Conservation (phyloP, 176 grass and related monocot genomes). For the Musa beccarii region DNA sequence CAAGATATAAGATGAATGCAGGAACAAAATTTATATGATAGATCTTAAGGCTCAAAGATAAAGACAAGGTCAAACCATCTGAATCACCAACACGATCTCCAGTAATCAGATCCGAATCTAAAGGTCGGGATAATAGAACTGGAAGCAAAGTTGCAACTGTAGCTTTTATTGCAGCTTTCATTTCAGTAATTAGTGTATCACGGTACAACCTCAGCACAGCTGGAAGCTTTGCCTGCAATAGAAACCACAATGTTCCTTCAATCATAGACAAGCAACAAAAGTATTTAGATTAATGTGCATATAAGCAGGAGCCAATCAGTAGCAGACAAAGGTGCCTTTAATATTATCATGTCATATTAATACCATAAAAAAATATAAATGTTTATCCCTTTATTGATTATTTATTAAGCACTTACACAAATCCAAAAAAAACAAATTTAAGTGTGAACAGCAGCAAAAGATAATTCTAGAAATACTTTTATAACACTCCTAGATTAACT, state of each 20-base stretch:
- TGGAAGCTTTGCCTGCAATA: slow-evolving; percentile 80
- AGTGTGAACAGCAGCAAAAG: not conserved
- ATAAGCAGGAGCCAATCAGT: not conserved
- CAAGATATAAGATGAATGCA: slow-evolving; percentile 13
- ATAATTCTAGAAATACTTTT: not conserved
- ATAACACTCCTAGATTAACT: not conserved
- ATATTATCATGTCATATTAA: not conserved
- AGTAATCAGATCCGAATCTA: slow-evolving; percentile 66
- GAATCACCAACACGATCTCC: slow-evolving; percentile 61
- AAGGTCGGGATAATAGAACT: slow-evolving; percentile 50
- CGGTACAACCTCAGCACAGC: slow-evolving; percentile 81
- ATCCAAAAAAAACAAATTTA: not conserved
- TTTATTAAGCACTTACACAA: not conserved
- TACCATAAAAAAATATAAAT: not conserved
- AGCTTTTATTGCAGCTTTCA: slow-evolving; percentile 97
- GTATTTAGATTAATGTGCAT: not conserved
- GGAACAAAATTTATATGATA: slow-evolving; percentile 4
- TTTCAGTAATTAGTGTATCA: slow-evolving; percentile 93
- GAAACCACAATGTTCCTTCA: not conserved
- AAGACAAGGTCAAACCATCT: slow-evolving; percentile 48
- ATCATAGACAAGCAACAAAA: not conserved
- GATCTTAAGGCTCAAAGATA: slow-evolving; percentile 15
- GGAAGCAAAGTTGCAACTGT: slow-evolving; percentile 90
- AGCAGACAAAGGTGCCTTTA: not conserved
- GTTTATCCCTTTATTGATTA: not conserved